Evolutionary conservation across 805 yeast genomes (phyloP).

Genomic region (Starmerella potacharoeniae): DNA sequence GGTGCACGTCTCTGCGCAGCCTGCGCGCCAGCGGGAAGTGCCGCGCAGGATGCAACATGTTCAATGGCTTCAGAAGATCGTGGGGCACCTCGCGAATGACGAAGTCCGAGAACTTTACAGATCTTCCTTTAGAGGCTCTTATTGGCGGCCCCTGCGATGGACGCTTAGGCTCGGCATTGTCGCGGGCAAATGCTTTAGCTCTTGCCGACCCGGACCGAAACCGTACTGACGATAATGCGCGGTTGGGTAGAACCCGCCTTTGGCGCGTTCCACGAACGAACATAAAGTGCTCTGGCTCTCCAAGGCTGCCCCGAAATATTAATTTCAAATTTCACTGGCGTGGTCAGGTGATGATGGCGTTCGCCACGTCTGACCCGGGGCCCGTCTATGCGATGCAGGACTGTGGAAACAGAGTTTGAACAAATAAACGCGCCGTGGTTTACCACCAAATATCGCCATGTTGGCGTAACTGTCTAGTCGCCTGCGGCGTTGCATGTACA

Average conservation of each 20-base stretch:
- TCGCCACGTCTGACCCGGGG: too few relatives aligned
- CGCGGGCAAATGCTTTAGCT: background rate
- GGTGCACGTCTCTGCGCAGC: conserved; percentile 62
- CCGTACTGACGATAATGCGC: background rate
- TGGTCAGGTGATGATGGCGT: background rate
- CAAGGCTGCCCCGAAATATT: background rate
- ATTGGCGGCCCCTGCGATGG: background rate
- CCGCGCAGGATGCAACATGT: conserved; percentile 50
- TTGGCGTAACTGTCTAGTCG: too few relatives aligned
- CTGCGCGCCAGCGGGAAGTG: conserved; percentile 83
- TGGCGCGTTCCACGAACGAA: background rate
- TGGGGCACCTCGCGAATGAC: conserved; percentile 14
- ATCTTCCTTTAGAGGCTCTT: background rate
- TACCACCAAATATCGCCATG: too few relatives aligned
- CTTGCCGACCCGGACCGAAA: background rate
- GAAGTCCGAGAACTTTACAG: background rate
- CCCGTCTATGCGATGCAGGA: too few relatives aligned
- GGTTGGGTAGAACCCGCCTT: background rate
- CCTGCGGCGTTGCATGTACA: too few relatives aligned
- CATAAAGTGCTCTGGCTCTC: background rate
- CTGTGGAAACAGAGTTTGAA: too few relatives aligned
- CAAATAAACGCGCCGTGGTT: too few relatives aligned
- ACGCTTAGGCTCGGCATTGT: background rate
- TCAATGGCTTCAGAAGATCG: conserved; percentile 37
- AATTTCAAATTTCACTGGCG: background rate